phyloP scores from a whole-genome alignment of 441 rosid genomes.

The Mallotus repandus region DNA sequence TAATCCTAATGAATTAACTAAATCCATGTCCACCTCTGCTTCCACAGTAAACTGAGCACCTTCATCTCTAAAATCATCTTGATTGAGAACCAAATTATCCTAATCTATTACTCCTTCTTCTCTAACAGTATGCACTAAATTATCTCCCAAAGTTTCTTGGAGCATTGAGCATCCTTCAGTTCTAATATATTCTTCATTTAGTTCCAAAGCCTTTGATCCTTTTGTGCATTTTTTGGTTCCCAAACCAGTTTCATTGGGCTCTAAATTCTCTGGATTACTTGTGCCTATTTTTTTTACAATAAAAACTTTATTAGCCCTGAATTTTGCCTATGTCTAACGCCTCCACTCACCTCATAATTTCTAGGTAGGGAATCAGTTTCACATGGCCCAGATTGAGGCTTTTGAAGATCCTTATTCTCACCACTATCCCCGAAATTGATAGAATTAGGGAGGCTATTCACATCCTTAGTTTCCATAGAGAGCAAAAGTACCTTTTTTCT shows the following conservation, averaged over 20 bases:
- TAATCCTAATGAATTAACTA: conserved; percentile 41
- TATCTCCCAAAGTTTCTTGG: conserved; percentile 7
- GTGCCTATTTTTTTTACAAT: background rate
- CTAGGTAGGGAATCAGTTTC: conserved; percentile 33
- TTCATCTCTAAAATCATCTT: conserved; percentile 32
- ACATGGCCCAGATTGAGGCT: conserved; percentile 31
- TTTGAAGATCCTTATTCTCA: conserved; percentile 34
- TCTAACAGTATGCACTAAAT: conserved; percentile 7
- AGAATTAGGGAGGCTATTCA: conserved; percentile 36
- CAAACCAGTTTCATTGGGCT: background rate
- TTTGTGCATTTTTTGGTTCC: background rate
- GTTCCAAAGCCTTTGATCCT: background rate
- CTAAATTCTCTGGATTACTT: background rate
- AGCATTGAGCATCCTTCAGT: conserved; percentile 8
- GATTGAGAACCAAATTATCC: conserved; percentile 15
- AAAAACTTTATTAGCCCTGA: conserved; percentile 13
- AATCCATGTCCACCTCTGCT: conserved; percentile 42
- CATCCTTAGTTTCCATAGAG: conserved; percentile 47
- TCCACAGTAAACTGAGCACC: conserved; percentile 33
- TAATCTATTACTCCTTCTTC: conserved; percentile 16
- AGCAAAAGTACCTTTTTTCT: conserved; percentile 10
- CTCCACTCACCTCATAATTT: conserved; percentile 36
- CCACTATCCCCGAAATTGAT: conserved; percentile 28
- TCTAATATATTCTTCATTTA: background rate
- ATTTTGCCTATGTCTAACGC: background rate